A percentile compares a stretch with the other conserved stretches of the same genome.
Conservation (phyloP, 139 green algal genomes). For the Micractinium conductrix region DNA sequence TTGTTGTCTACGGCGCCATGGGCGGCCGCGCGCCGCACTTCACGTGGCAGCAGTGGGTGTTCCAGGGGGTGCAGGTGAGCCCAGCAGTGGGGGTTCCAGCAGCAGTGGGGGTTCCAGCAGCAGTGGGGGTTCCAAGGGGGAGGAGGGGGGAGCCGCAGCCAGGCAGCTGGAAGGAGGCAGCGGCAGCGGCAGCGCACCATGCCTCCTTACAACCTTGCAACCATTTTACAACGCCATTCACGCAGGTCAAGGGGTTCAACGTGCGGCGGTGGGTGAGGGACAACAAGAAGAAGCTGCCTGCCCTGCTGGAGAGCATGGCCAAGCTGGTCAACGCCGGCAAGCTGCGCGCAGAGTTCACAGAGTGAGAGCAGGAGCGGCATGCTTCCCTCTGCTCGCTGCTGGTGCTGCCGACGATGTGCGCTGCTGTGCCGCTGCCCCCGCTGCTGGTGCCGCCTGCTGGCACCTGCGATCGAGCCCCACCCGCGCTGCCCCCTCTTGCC, state of each 20-base stretch:
- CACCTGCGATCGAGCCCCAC: not conserved
- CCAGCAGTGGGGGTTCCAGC: not conserved
- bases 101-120: no score
- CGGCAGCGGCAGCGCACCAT: no score
- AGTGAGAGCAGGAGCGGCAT: no score
- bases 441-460: no score
- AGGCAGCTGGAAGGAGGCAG: no score
- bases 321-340: conserved; percentile 82
- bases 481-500: not conserved
- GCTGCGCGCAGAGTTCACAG: conserved; percentile 74
- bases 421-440: no score
- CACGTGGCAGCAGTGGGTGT: conserved; percentile 83
- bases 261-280: conserved; percentile 62
- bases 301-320: conserved; percentile 67
- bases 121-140: no score
- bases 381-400: no score
- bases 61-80: conserved; percentile 48
- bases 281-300: conserved; percentile 63
- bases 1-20: conserved; percentile 88
- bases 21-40: conserved; percentile 64
- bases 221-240: not conserved
- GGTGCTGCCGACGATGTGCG: no score
- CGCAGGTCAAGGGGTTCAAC: conserved; percentile 55
- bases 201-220: no score
- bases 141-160: no score